Evolutionary conservation across 2,329 filamentous ascomycete genomes (phyloP), one percentile per base, ranked within the genome.

Genomic region (Trichophyton rubrum): DNA sequence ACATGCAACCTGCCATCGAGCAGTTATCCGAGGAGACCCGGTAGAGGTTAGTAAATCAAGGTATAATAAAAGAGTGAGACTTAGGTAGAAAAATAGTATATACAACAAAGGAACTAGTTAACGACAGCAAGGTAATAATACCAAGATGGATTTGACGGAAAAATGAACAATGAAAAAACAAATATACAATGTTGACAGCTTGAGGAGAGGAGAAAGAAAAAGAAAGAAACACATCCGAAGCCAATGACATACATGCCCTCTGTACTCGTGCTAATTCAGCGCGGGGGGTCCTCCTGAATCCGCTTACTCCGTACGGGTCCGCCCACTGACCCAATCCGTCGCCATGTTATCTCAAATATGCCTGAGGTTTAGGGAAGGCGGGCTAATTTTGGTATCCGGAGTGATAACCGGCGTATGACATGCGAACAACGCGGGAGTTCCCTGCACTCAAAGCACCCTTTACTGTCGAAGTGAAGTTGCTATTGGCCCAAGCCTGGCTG

Each of bases 401-500:
- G 27, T 17, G 33, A 17, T 27, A 55, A 8, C 49, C 49, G 27
- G 49, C 30, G 15, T 20, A 55, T n/a, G 49, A 55, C 33, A 13
- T 27, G 5, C 49, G 49, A 15, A 35, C 33, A 24, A 55, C 27
- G 8, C 49, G 49, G 49, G 49, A 55, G 30, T n/a, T 55, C 27
- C 49, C 49, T 3, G 13, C 27, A 27, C 20, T 66, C 60, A 79
- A 67, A 60, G 72, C 68, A 38, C 67, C 61, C 65, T 71, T 69
- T 3, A 84, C 72, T 41, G 73, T 68, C 27, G 72, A 70, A 59
- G 86, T 72, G 68, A 84, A 85, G 1, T 82, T 83, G 1, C 65
- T 38, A 70, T 86, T 86, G n/a, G 73, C 71, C 64, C 79, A 84
- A 1, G 81, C 76, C 73, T 85, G 83, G 33, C 76, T 81, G 72